Evolutionary conservation across 2,329 filamentous ascomycete species (phyloP).

Genomic region (Taxawa tesnikishii): DNA sequence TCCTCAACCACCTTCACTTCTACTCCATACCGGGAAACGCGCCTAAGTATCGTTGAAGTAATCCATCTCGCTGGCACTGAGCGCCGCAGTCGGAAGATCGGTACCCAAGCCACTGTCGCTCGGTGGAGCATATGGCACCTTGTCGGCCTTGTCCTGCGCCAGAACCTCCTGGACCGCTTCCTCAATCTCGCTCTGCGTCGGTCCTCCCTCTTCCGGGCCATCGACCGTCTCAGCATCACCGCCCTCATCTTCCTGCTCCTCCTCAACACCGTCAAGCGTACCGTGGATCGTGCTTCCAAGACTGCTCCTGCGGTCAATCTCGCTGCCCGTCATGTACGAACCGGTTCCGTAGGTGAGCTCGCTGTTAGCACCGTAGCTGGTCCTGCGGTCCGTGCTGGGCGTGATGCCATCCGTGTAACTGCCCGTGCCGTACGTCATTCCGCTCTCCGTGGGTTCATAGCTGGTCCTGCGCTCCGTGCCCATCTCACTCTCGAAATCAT

Average conservation of each 20-base stretch:
- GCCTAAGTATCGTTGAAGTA: too few relatives aligned
- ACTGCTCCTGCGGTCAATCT: constrained; percentile 31
- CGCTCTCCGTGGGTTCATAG: constrained; percentile 10
- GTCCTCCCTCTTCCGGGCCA: too few relatives aligned
- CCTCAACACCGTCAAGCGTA: constrained; percentile 14
- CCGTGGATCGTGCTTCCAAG: constrained; percentile 26
- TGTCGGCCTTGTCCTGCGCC: constrained; percentile 9
- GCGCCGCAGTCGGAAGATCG: constrained; percentile 21
- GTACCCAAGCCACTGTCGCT: constrained; percentile 27
- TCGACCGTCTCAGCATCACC: constrained; percentile 11
- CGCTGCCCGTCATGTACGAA: constrained; percentile 36
- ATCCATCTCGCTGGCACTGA: constrained; percentile 8
- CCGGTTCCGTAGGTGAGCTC: constrained; percentile 36
- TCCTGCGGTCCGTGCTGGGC: constrained; percentile 17
- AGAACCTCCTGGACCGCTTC: constrained; percentile 1
- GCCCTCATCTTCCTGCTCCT: constrained; percentile 12
- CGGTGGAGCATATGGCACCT: constrained; percentile 17
- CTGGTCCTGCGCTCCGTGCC: constrained; percentile 11
- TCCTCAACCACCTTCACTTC: too few relatives aligned
- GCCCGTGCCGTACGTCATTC: constrained; percentile 18
- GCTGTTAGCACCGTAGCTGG: constrained; percentile 28
- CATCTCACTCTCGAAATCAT: background rate
- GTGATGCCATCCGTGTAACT: constrained; percentile 13
- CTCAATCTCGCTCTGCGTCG: constrained; percentile 5
- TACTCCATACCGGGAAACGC: too few relatives aligned